These are phyloP conservation scores for Prorocentrum cordatum DNA, from an alignment of 169 alveolate genomes.

Conservation along the genomic window DNA sequence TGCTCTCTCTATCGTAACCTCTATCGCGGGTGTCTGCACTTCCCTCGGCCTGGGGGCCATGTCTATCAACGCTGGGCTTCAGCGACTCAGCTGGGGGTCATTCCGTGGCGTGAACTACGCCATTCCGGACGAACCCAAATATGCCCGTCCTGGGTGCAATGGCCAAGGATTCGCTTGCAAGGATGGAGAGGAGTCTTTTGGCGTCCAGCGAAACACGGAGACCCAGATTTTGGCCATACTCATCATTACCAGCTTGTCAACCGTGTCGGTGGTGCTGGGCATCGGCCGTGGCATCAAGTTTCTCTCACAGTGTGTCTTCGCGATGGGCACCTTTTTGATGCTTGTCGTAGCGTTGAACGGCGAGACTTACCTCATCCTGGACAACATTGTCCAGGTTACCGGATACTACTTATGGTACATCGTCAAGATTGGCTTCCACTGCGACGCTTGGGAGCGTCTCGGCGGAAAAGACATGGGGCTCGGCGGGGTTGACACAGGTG, in stretches of 20 bases:
- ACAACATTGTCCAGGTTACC: background rate
- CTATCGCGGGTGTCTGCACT: no score
- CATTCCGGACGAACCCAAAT: no score
- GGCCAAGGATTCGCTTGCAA: no score
- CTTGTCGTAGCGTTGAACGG: background rate
- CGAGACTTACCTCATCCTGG: constrained; percentile 23
- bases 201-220: no score
- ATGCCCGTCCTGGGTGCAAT: no score
- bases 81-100: no score
- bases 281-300: constrained; percentile 11
- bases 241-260: background rate
- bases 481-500: constrained; percentile 9
- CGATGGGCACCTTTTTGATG: constrained; percentile 28
- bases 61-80: no score
- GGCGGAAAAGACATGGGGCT: background rate
- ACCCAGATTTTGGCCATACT: no score
- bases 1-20: no score
- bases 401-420: constrained; percentile 17
- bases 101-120: no score
- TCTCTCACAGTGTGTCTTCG: constrained; percentile 6
- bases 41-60: no score
- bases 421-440: background rate
- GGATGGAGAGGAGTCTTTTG: no score
- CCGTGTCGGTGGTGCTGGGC: constrained; percentile 15
- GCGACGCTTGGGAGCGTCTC: constrained; percentile 24